Percentiles rank a stretch among this genome's conserved stretches.
phyloP scores from a whole-genome alignment of 495 filamentous ascomycete species.

The Daldinia decipiens region DNA sequence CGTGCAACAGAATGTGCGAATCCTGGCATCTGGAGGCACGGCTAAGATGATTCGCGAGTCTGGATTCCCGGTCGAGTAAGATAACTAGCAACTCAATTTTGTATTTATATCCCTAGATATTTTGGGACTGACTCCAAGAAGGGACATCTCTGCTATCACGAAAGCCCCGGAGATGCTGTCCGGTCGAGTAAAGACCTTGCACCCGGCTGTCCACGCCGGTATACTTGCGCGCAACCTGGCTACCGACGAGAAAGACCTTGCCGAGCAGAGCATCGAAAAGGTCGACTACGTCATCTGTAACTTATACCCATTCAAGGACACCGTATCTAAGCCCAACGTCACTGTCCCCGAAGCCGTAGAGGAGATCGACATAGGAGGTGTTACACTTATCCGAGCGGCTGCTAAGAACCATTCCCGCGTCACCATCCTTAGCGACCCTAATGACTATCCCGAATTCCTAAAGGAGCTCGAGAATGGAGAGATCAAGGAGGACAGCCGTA shows the following conservation, averaged over 20 bases:
- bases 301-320: slow-evolving; percentile 98
- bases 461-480: slow-evolving; percentile 87
- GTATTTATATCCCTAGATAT: slow-evolving; percentile 3
- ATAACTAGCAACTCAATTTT: slow-evolving; percentile 25
- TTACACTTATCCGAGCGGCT: slow-evolving; percentile 93
- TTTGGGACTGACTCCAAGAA: slow-evolving; percentile 49
- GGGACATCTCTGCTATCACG: slow-evolving; percentile 96
- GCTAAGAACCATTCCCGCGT: slow-evolving; percentile 98
- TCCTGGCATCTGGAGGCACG: slow-evolving; percentile 93
- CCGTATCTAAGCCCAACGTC: slow-evolving; percentile 94
- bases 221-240: slow-evolving; percentile 93
- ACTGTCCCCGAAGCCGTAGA: slow-evolving; percentile 96
- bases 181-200: slow-evolving; percentile 95
- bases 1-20: slow-evolving; percentile 86
- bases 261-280: slow-evolving; percentile 95
- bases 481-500: slow-evolving; percentile 81
- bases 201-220: slow-evolving; percentile 91
- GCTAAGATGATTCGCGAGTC: slow-evolving; percentile 95
- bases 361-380: slow-evolving; percentile 97
- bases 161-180: slow-evolving; percentile 98
- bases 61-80: slow-evolving; percentile 90
- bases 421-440: slow-evolving; percentile 91
- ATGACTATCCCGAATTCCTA: slow-evolving; percentile 93
- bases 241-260: slow-evolving; percentile 94
- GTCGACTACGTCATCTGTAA: slow-evolving; percentile 99